A percentile compares a stretch with the other conserved stretches of the same genome.
phyloP scores from a whole-genome alignment of 2,329 filamentous ascomycete genomes.

The Chalaropsis thielavioides region DNA sequence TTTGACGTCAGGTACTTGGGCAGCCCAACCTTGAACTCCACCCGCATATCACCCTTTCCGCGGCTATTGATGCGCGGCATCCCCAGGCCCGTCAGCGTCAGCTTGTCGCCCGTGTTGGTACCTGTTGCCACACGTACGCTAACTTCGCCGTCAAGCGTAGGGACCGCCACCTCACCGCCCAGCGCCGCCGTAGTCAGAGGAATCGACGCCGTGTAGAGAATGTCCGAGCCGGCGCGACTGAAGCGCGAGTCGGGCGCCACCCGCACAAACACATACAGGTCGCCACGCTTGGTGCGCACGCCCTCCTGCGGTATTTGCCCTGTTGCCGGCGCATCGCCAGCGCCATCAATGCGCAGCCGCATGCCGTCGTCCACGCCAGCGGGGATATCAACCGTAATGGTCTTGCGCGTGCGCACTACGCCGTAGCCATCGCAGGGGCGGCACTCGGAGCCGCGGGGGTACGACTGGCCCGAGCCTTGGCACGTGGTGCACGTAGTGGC shows the following conservation, averaged over 20 bases:
- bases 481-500: constrained; percentile 74
- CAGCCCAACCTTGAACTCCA: constrained; percentile 92
- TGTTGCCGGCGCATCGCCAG: constrained; percentile 74
- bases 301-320: constrained; percentile 48
- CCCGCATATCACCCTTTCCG: constrained; percentile 65
- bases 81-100: constrained; percentile 79
- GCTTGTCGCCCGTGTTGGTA: constrained; percentile 80
- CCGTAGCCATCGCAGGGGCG: constrained; percentile 66
- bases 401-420: constrained; percentile 68
- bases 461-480: constrained; percentile 59
- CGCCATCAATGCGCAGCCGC: constrained; percentile 69
- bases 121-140: constrained; percentile 84
- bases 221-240: constrained; percentile 71
- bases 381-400: constrained; percentile 79
- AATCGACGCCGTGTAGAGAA: constrained; percentile 81
- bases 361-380: constrained; percentile 94
- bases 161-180: constrained; percentile 77
- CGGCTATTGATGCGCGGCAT: constrained; percentile 73
- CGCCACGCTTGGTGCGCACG: constrained; percentile 56
- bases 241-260: constrained; percentile 87
- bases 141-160: constrained; percentile 79
- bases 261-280: constrained; percentile 80
- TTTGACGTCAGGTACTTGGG: constrained; percentile 86
- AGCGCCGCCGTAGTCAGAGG: constrained; percentile 86
- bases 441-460: constrained; percentile 72